Percentiles rank a stretch among this genome's conserved stretches.
phyloP scores from a whole-genome alignment of 208 protist genomes.

The Sergeia podlipaevii region DNA sequence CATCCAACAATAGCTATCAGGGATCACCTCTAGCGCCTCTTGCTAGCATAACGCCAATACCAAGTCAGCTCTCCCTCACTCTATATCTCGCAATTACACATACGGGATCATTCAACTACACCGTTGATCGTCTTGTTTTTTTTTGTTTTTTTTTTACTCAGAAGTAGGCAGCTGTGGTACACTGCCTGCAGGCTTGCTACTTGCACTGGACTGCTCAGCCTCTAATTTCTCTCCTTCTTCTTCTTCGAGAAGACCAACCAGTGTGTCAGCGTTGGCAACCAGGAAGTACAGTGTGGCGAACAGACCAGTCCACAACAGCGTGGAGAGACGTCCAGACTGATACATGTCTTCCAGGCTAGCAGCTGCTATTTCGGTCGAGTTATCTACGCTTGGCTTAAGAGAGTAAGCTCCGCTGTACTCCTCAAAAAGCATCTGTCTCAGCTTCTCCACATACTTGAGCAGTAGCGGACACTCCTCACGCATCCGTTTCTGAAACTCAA shows the following conservation, averaged over 20 bases:
- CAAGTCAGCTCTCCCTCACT: too few relatives aligned
- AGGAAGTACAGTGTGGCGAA: conserved; percentile 71
- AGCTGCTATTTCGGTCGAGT: neutral
- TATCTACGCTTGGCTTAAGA: conserved; percentile 25
- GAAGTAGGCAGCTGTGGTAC: too few relatives aligned
- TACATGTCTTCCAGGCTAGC: conserved; percentile 40
- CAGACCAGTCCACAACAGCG: conserved; percentile 45
- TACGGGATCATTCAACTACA: too few relatives aligned
- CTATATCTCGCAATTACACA: too few relatives aligned
- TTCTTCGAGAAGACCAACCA: conserved; percentile 33
- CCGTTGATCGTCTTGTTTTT: neutral
- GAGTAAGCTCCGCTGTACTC: conserved; percentile 70
- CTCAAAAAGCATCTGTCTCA: conserved; percentile 74
- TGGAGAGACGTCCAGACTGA: conserved; percentile 36
- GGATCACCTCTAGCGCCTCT: too few relatives aligned
- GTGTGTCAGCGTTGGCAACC: conserved; percentile 53
- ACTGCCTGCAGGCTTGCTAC: too few relatives aligned
- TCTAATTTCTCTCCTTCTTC: conserved; percentile 4
- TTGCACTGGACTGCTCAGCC: neutral
- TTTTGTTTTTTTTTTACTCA: neutral
- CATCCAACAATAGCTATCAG: too few relatives aligned
- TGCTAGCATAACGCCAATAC: too few relatives aligned
- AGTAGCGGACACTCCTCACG: conserved; percentile 51
- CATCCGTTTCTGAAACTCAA: conserved; percentile 32
- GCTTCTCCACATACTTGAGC: conserved; percentile 63